A percentile compares a stretch with the other conserved stretches of the same genome.
Conservation (phyloP, 106 monocot species). For the Amphibolis antarctica region DNA sequence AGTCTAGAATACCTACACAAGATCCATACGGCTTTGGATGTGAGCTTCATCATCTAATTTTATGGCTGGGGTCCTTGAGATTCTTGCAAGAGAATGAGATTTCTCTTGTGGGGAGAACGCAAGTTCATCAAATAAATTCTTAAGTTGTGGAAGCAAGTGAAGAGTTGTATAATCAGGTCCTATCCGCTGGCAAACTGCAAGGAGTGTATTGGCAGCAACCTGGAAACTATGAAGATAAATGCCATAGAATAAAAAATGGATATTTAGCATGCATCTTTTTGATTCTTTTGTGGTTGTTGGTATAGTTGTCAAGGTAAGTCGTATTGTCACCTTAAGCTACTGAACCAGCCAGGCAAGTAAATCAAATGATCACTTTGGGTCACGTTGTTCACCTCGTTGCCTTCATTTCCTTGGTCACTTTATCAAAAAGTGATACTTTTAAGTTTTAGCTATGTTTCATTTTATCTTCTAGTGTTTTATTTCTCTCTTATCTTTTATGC, state of each 20-base stretch:
- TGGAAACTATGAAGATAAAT: conserved; percentile 16
- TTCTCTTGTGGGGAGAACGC: conserved; percentile 47
- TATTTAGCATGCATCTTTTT: too few relatives aligned
- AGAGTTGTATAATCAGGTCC: conserved; percentile 60
- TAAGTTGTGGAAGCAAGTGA: conserved; percentile 72
- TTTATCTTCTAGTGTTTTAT: too few relatives aligned
- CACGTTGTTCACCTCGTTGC: too few relatives aligned
- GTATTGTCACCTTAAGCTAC: too few relatives aligned
- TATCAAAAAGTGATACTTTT: too few relatives aligned
- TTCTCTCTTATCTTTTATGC: too few relatives aligned
- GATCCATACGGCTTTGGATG: conserved; percentile 57
- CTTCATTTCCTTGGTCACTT: too few relatives aligned
- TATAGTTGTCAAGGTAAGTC: too few relatives aligned
- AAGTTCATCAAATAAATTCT: conserved; percentile 72
- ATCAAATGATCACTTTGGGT: too few relatives aligned
- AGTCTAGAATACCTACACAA: conserved; percentile 48
- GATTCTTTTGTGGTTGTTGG: too few relatives aligned
- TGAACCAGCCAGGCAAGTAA: too few relatives aligned
- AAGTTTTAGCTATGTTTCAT: too few relatives aligned
- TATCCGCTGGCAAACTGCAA: conserved; percentile 58
- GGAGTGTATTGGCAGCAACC: conserved; percentile 61
- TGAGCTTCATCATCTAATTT: conserved; percentile 26
- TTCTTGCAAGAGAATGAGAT: conserved; percentile 19
- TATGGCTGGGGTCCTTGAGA: conserved; percentile 15
- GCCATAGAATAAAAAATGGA: background rate